Conservation (phyloP, 73 alveolate species). For the Paramecium caudatum region DNA sequence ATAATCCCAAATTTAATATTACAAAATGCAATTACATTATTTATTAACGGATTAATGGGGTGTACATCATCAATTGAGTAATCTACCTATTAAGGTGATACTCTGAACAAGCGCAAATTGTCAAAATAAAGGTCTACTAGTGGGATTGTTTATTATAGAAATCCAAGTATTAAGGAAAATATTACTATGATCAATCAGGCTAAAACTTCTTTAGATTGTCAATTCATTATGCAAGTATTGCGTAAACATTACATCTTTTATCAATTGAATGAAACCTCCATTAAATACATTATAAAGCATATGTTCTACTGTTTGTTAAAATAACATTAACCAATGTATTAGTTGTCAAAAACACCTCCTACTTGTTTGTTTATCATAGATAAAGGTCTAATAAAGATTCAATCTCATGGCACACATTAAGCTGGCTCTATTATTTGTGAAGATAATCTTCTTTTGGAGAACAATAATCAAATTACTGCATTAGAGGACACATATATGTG, state of each 20-base stretch:
- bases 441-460: neutral
- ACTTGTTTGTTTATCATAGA: slow-evolving; percentile 14
- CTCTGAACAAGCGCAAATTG: neutral
- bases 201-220: slow-evolving; percentile 1
- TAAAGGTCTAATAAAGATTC: neutral
- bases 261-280: slow-evolving; percentile 28
- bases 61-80: slow-evolving; percentile 48
- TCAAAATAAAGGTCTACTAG: neutral
- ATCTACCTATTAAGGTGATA: no score
- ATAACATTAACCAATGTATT: neutral
- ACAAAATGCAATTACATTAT: slow-evolving; percentile 46
- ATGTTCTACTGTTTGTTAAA: slow-evolving; percentile 27
- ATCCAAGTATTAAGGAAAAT: neutral
- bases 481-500: slow-evolving; percentile 24
- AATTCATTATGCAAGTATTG: neutral
- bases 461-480: neutral
- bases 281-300: neutral
- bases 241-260: slow-evolving; percentile 19
- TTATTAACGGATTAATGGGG: slow-evolving; percentile 54
- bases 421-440: slow-evolving; percentile 26
- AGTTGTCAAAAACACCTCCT: neutral
- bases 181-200: neutral
- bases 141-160: neutral
- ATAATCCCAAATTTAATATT: no score
- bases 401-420: neutral